A percentile compares a stretch with the other conserved stretches of the same genome.
Conservation (phyloP, 2,329 filamentous ascomycete species). For the Penicillium crustosum region DNA sequence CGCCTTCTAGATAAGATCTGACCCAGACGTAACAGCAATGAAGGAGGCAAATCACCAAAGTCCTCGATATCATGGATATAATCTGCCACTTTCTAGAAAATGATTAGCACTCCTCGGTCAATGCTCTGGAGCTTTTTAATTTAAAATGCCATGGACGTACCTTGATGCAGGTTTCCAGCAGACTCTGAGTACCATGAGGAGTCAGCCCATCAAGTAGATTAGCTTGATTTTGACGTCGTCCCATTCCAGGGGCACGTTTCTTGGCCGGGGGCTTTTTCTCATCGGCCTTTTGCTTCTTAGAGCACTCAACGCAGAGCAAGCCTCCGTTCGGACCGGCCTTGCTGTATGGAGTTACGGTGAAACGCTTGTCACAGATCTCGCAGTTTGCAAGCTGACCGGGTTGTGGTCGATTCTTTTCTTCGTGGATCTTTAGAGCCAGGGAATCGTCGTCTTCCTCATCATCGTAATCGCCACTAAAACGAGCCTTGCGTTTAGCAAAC, state of each 20-base stretch:
- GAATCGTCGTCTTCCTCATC: slow-evolving; percentile 49
- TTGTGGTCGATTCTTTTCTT: slow-evolving; percentile 58
- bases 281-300: slow-evolving; percentile 69
- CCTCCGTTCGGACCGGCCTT: slow-evolving; percentile 79
- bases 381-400: slow-evolving; percentile 89
- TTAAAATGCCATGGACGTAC: slow-evolving; percentile 26
- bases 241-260: slow-evolving; percentile 55
- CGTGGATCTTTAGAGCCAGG: slow-evolving; percentile 53
- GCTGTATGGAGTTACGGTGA: slow-evolving; percentile 89
- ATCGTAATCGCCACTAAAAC: slow-evolving; percentile 43
- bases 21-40: slow-evolving; percentile 58
- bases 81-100: slow-evolving; percentile 56
- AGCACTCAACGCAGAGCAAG: slow-evolving; percentile 79
- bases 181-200: slow-evolving; percentile 43
- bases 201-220: slow-evolving; percentile 74
- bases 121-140: background rate
- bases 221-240: slow-evolving; percentile 76
- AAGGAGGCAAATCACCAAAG: slow-evolving; percentile 61
- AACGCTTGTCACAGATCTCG: slow-evolving; percentile 78
- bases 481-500: slow-evolving; percentile 47
- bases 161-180: slow-evolving; percentile 60
- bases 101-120: slow-evolving; percentile 18
- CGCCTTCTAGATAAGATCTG: slow-evolving; percentile 65
- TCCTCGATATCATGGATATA: slow-evolving; percentile 65
- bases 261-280: slow-evolving; percentile 58